Percentiles rank a stretch among this genome's conserved stretches.
Conservation (phyloP, 345 rosid species). For the Rhodamnia argentea region DNA sequence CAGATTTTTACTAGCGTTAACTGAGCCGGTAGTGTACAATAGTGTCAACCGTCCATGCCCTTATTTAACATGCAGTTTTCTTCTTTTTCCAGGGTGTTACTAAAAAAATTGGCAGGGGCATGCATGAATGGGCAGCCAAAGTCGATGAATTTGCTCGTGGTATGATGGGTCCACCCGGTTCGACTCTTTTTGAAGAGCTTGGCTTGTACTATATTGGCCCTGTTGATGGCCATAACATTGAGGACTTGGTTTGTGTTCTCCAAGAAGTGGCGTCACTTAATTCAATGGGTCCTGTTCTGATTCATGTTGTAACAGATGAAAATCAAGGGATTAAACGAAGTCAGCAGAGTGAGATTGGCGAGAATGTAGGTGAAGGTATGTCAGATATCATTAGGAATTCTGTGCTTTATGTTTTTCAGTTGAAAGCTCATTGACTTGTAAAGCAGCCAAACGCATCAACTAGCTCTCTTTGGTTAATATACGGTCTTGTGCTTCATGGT, state of each 20-base stretch:
- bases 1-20: background rate
- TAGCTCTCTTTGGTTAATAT: background rate
- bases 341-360: slow-evolving; percentile 15
- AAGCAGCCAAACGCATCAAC: background rate
- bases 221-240: slow-evolving; percentile 84
- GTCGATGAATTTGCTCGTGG: slow-evolving; percentile 98
- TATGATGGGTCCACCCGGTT: slow-evolving; percentile 82
- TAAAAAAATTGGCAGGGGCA: slow-evolving; percentile 69
- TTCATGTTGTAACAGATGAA: slow-evolving; percentile 86
- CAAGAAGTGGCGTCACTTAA: slow-evolving; percentile 72
- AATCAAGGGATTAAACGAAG: slow-evolving; percentile 17
- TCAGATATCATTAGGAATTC: background rate
- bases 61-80: background rate
- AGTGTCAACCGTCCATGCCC: background rate
- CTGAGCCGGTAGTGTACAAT: background rate
- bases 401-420: background rate
- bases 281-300: slow-evolving; percentile 87
- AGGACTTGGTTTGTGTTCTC: slow-evolving; percentile 72
- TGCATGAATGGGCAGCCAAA: slow-evolving; percentile 94
- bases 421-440: background rate
- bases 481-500: background rate
- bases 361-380: slow-evolving; percentile 30
- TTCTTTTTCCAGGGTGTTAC: slow-evolving; percentile 50
- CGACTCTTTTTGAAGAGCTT: slow-evolving; percentile 93
- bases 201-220: slow-evolving; percentile 93